A percentile compares a stretch with the other conserved stretches of the same genome.
These are phyloP conservation scores for Tetrastigma voinierianum DNA, from an alignment of 164 flowering plant species.

Conservation along the genomic window DNA sequence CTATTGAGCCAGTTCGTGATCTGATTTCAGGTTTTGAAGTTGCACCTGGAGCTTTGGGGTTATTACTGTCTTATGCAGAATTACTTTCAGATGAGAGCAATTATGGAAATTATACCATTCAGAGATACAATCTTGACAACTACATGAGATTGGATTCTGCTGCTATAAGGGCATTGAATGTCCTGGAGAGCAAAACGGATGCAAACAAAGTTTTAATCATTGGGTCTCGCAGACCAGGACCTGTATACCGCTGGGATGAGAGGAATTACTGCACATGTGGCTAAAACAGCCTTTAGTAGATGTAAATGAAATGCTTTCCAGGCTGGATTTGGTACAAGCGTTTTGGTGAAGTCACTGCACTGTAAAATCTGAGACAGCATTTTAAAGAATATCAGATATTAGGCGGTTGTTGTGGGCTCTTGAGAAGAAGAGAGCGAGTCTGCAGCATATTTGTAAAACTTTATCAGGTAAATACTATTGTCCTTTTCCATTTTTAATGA, in stretches of 20 bases:
- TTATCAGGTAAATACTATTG: conserved; percentile 62
- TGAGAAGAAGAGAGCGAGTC: conserved; percentile 67
- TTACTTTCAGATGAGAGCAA: conserved; percentile 91
- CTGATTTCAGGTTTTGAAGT: conserved; percentile 66
- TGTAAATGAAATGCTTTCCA: conserved; percentile 66
- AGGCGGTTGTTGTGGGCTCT: conserved; percentile 67
- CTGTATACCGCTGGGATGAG: conserved; percentile 98
- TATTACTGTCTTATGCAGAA: conserved; percentile 72
- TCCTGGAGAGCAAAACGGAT: conserved; percentile 92
- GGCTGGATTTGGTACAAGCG: conserved; percentile 88
- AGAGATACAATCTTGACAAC: conserved; percentile 64
- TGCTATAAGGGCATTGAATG: conserved; percentile 91
- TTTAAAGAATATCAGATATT: conserved; percentile 85
- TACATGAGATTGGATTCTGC: too few species aligned
- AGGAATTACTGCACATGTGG: conserved; percentile 92
- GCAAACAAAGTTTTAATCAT: conserved; percentile 91
- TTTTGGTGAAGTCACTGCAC: conserved; percentile 88
- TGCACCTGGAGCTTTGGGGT: conserved; percentile 73
- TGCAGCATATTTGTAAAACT: conserved; percentile 89
- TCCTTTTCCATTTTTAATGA: background rate
- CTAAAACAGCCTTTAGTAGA: conserved; percentile 91
- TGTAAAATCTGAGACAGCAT: conserved; percentile 90
- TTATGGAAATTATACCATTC: conserved; percentile 72
- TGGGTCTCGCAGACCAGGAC: conserved; percentile 97
- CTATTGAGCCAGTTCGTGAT: conserved; percentile 77